Evolutionary conservation across 345 rosid genomes (phyloP).

Genomic region (Aethionema arabicum): DNA sequence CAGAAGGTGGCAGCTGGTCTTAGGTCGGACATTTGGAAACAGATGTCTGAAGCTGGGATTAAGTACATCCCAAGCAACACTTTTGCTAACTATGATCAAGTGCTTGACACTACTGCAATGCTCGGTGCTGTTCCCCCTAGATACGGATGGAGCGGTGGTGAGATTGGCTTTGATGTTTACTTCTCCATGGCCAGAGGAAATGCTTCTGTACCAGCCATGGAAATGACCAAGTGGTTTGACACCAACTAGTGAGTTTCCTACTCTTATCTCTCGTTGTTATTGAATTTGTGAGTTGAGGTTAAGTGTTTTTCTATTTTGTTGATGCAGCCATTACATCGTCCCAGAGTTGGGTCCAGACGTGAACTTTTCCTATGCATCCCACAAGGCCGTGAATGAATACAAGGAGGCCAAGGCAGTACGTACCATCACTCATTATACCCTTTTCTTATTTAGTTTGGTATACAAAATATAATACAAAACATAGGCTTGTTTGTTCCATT

Average conservation of each 20-base stretch:
- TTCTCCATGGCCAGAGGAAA: slow-evolving; percentile 99
- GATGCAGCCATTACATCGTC: slow-evolving; percentile 85
- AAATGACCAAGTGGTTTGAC: slow-evolving; percentile 99
- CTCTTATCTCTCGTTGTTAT: slow-evolving; percentile 2
- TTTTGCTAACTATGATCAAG: slow-evolving; percentile 84
- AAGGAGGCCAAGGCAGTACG: slow-evolving; percentile 96
- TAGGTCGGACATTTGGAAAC: slow-evolving; percentile 89
- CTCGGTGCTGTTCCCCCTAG: slow-evolving; percentile 94
- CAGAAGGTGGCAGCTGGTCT: slow-evolving; percentile 87
- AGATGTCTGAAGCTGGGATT: slow-evolving; percentile 83
- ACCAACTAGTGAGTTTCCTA: slow-evolving; percentile 93
- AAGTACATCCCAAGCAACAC: slow-evolving; percentile 97
- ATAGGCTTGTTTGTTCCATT: slow-evolving; percentile 1
- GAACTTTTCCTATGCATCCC: slow-evolving; percentile 86
- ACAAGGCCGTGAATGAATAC: slow-evolving; percentile 91
- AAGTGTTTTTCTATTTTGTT: slow-evolving; percentile 7
- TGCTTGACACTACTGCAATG: slow-evolving; percentile 91
- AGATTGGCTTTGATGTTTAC: slow-evolving; percentile 78
- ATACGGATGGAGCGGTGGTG: slow-evolving; percentile 78
- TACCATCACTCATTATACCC: background rate
- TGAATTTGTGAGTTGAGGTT: background rate
- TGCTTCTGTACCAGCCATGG: slow-evolving; percentile 97
- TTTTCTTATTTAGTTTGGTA: background rate
- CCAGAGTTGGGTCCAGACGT: slow-evolving; percentile 97
- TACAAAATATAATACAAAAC: background rate